Conservation (phyloP, 495 filamentous ascomycete genomes). For the Chaetomium cochliodes region DNA sequence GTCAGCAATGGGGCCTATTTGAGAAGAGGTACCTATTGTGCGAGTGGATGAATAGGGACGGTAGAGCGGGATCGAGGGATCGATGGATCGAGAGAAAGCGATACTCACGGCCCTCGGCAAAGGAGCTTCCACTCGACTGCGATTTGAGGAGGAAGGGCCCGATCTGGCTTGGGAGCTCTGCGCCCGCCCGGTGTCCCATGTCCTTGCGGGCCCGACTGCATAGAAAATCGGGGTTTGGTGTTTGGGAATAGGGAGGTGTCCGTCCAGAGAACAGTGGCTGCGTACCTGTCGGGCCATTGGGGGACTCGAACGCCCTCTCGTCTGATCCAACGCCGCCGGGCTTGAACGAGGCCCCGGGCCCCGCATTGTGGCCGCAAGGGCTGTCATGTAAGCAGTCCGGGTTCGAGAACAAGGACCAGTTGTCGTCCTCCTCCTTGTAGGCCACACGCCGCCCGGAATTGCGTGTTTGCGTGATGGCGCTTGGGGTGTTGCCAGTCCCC, state of each 20-base stretch:
- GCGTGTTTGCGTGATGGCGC: background rate
- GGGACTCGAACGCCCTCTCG: background rate
- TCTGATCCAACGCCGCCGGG: background rate
- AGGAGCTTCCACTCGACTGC: background rate
- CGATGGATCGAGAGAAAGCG: background rate
- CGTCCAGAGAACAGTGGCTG: background rate
- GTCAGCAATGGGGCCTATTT: background rate
- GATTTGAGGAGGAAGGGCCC: constrained; percentile 18
- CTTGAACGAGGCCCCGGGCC: background rate
- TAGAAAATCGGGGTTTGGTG: background rate
- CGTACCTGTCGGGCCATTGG: background rate
- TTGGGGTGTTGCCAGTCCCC: background rate
- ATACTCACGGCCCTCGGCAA: constrained; percentile 6
- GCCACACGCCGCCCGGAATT: background rate
- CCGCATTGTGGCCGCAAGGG: background rate
- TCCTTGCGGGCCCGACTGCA: background rate
- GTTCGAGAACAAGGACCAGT: background rate
- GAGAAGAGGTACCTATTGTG: background rate
- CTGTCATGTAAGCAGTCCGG: background rate
- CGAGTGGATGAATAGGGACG: background rate
- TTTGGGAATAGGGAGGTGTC: too few relatives aligned
- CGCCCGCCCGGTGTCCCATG: background rate
- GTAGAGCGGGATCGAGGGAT: background rate
- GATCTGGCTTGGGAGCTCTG: background rate
- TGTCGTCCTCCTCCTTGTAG: background rate